phyloP scores from a whole-genome alignment of 108 stramenopile species.

The Skeletonema costatum region DNA sequence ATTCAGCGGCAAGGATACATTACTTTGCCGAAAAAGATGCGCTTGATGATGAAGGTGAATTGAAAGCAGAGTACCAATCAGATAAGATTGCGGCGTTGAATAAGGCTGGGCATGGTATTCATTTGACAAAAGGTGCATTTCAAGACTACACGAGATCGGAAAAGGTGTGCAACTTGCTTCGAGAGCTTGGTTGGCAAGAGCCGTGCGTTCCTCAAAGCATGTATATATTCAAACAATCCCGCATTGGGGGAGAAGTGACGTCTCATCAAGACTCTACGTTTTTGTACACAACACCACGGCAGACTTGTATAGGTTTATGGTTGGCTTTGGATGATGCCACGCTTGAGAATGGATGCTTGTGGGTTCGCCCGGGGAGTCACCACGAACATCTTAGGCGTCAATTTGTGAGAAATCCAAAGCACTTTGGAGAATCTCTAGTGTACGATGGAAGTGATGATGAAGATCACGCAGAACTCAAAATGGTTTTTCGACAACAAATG shows the following conservation, averaged over 20 bases:
- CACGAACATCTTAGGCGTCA: constrained; percentile 72
- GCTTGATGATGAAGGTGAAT: constrained; percentile 36
- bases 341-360: constrained; percentile 92
- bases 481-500: constrained; percentile 59
- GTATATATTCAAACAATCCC: constrained; percentile 95
- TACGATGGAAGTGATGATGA: constrained; percentile 17
- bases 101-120: constrained; percentile 93
- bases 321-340: constrained; percentile 92
- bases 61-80: constrained; percentile 41
- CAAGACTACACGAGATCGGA: constrained; percentile 58
- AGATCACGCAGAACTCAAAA: constrained; percentile 43
- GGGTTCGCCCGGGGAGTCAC: constrained; percentile 90
- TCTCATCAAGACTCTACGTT: constrained; percentile 95
- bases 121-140: constrained; percentile 69
- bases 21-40: constrained; percentile 90
- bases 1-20: constrained; percentile 70
- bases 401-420: constrained; percentile 79
- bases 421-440: constrained; percentile 52
- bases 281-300: constrained; percentile 84
- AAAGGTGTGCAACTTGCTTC: constrained; percentile 58
- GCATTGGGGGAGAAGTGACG: constrained; percentile 85
- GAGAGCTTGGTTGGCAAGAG: constrained; percentile 80
- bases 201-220: constrained; percentile 91
- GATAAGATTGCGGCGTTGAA: constrained; percentile 81
- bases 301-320: constrained; percentile 93